Evolutionary conservation across 768 basidiomycete genomes (phyloP).

Genomic region (Rhizopogon vinicolor): DNA sequence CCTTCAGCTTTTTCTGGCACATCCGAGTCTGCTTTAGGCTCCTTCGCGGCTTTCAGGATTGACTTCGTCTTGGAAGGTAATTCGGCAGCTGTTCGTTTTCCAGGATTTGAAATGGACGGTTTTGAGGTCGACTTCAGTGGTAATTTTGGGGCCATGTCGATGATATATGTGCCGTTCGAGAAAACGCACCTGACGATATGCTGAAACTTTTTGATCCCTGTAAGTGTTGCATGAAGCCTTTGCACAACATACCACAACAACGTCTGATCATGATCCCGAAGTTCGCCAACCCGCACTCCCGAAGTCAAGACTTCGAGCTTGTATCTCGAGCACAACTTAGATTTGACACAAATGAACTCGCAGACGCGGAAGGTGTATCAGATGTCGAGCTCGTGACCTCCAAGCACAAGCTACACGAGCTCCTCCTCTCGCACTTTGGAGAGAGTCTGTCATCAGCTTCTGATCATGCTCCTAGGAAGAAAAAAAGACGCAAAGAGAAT

Average conservation of each 20-base stretch:
- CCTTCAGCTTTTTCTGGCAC: background rate
- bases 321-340: conserved; percentile 33
- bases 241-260: conserved; percentile 19
- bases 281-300: conserved; percentile 44
- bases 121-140: conserved; percentile 5
- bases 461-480: background rate
- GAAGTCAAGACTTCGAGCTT: conserved; percentile 24
- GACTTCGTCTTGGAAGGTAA: conserved; percentile 1
- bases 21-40: conserved; percentile 1
- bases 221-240: background rate
- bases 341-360: conserved; percentile 6
- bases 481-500: conserved; percentile 4
- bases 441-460: conserved; percentile 3
- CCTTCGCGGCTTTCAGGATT: background rate
- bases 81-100: conserved; percentile 11
- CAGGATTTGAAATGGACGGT: conserved; percentile 14
- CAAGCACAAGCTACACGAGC: conserved; percentile 15
- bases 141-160: conserved; percentile 1
- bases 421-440: conserved; percentile 19
- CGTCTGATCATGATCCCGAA: conserved; percentile 27
- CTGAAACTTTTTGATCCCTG: conserved; percentile 2
- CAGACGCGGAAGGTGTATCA: conserved; percentile 4
- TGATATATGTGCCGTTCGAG: background rate
- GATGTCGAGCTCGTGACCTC: conserved; percentile 4
- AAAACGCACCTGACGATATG: background rate